These are phyloP conservation scores for Neurospora terricola DNA, from an alignment of 495 filamentous ascomycete species.

Conservation along the genomic window DNA sequence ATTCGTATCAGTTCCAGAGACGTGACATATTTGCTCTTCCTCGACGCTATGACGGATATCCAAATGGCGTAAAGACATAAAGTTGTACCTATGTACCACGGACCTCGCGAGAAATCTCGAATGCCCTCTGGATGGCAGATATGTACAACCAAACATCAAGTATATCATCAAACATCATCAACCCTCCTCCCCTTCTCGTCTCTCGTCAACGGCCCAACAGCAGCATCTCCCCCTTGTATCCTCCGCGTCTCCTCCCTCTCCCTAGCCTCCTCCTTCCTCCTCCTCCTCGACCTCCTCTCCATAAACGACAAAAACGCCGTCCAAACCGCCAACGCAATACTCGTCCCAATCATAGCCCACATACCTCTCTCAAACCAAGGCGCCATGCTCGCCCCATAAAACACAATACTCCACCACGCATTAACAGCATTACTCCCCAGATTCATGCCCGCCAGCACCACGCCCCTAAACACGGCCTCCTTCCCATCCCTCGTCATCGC, in stretches of 20 bases:
- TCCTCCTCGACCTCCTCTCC: conserved; percentile 24
- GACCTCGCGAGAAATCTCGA: not conserved
- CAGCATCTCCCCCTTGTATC: not conserved
- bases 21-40: not conserved
- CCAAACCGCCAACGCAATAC: conserved; percentile 41
- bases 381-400: conserved; percentile 49
- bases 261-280: not conserved
- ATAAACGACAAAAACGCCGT: conserved; percentile 36
- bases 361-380: conserved; percentile 49
- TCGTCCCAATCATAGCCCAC: conserved; percentile 50
- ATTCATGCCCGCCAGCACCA: conserved; percentile 50
- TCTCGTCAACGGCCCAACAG: not conserved
- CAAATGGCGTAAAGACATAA: not conserved
- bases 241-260: not conserved
- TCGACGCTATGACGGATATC: not conserved
- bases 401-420: conserved; percentile 56
- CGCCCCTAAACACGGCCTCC: conserved; percentile 34
- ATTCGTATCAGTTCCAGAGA: not conserved
- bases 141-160: not conserved
- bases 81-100: not conserved
- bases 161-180: not conserved
- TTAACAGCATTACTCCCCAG: conserved; percentile 48
- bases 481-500: conserved; percentile 30
- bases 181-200: not conserved
- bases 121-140: not conserved